phyloP scores from a whole-genome alignment of 176 grass and related monocot species.

The Dendrocalamus sinicus region DNA sequence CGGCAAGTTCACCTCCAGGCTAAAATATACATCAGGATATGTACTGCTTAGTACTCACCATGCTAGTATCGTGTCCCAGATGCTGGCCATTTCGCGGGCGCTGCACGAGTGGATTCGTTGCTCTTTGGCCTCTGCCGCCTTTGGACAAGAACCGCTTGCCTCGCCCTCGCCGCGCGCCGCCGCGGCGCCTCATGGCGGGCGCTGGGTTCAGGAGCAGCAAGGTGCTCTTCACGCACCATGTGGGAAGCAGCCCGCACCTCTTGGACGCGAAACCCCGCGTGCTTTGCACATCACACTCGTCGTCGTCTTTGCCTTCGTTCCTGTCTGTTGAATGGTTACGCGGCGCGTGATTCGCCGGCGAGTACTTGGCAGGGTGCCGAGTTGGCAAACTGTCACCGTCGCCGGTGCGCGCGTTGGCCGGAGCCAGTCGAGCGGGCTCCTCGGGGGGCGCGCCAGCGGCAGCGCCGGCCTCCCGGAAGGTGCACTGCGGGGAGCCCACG shows the following conservation, averaged over 20 bases:
- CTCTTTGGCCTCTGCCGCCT: not conserved
- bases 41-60: conserved; percentile 17
- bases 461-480: conserved; percentile 55
- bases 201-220: conserved; percentile 62
- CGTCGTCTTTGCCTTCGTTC: conserved; percentile 12
- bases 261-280: conserved; percentile 49
- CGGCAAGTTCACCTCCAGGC: not conserved
- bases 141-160: not conserved
- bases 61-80: conserved; percentile 28
- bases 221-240: conserved; percentile 56
- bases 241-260: conserved; percentile 69
- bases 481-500: conserved; percentile 55
- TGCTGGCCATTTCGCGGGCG: conserved; percentile 30
- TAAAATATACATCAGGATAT: not conserved
- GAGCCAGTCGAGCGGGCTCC: not conserved
- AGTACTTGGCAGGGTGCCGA: conserved; percentile 29
- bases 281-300: conserved; percentile 53
- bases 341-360: conserved; percentile 2
- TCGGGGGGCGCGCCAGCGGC: not conserved
- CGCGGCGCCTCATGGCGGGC: conserved; percentile 44
- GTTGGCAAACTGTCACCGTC: not conserved
- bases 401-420: not conserved
- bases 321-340: not conserved
- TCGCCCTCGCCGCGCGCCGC: not conserved
- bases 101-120: conserved; percentile 31